Base-by-base conservation (phyloP, 805 yeast species). In the Cyberlindnera subsufficiens region DNA sequence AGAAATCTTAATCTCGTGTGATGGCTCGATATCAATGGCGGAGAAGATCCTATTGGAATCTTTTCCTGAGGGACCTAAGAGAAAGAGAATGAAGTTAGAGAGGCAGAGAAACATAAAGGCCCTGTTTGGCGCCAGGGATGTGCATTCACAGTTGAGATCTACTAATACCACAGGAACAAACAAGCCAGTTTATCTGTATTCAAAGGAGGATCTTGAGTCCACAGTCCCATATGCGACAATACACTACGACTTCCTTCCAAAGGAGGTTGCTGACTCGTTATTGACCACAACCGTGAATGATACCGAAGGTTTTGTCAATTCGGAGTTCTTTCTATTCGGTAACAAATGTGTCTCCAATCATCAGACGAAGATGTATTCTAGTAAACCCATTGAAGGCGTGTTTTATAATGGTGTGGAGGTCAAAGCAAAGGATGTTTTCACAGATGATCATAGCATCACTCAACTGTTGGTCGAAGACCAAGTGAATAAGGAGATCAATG, bases 311-410 rank as follows among this genome's bases (percentile, higher is more conserved):
- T 77, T 78, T 64, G 52, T 49, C 1, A 58, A 64, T 8, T 67
- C 71, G 19, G 65, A 69, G 49, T 86, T 86, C 55, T 70, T 75
- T 44, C 63, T 86, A 9, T 84, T 82, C 50, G 88, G 82, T 1
- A 75, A 80, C 15, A 59, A 67, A 39, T 83, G 86, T 39, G 56
- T 54, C 6, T 77, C 90, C 2, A 74, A 76, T n/a, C 88, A 81
- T 55, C 57, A 63, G 6, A 63, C 76, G 2, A 66, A 69, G 4
- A 35, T 66, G 9, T 75, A 68, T 51, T 51, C 65, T 1, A 51
- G 54, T 29, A 42, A 40, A 16, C 37, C 18, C 17, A 49, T 3
- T 39, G 63, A 30, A 5, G 49, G 43, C 6, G 45, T 58, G 51
- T 53, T 42, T 40, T 71, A 69, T 52, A 71, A 79, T 47, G 84